Evolutionary conservation across 345 rosid genomes (phyloP).

Genomic region (Populus alba): DNA sequence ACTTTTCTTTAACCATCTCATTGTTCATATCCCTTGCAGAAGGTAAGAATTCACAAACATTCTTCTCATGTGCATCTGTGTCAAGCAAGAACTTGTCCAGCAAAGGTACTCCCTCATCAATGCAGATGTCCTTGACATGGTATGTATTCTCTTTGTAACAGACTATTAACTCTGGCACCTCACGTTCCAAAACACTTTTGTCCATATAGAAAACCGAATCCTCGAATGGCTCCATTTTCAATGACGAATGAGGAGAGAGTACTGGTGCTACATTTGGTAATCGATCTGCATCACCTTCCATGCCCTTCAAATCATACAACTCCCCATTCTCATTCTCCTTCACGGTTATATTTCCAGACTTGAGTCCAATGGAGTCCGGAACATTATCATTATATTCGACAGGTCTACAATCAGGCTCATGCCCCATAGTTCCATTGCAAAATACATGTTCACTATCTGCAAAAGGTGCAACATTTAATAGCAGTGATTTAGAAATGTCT

Average conservation of each 20-base stretch:
- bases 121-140: constrained; percentile 73
- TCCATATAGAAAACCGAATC: constrained; percentile 49
- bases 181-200: constrained; percentile 52
- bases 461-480: constrained; percentile 8
- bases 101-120: constrained; percentile 66
- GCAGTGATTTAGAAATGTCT: neutral
- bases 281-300: constrained; percentile 21
- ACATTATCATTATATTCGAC: constrained; percentile 34
- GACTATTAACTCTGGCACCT: constrained; percentile 60
- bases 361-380: constrained; percentile 32
- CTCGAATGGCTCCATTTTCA: constrained; percentile 27
- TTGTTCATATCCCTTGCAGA: constrained; percentile 26
- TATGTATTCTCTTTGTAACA: constrained; percentile 59
- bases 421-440: constrained; percentile 35
- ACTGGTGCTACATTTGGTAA: constrained; percentile 15
- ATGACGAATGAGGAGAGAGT: constrained; percentile 13
- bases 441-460: constrained; percentile 54
- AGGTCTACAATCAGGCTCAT: constrained; percentile 31
- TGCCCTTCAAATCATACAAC: constrained; percentile 19
- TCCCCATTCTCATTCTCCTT: constrained; percentile 27
- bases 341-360: constrained; percentile 27
- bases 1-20: constrained; percentile 10
- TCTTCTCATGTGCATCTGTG: constrained; percentile 28
- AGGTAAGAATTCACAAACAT: constrained; percentile 7
- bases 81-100: constrained; percentile 55